phyloP scores from a whole-genome alignment of 768 basidiomycete species.

The Inosperma sp. region DNA sequence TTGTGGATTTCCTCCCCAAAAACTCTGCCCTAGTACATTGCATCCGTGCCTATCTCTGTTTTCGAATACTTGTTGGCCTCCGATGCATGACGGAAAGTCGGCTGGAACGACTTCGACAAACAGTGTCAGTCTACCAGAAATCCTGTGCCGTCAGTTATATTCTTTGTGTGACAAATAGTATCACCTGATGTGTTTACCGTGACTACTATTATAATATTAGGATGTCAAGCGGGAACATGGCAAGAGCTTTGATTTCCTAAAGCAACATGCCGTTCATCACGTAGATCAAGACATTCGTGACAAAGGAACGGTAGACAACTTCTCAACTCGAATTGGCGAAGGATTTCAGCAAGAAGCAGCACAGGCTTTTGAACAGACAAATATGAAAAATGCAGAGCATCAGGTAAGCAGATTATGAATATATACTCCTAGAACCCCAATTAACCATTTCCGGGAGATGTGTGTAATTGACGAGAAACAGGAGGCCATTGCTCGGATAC shows the following conservation, averaged over 20 bases:
- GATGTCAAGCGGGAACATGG: conserved; percentile 17
- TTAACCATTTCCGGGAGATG: conserved; percentile 17
- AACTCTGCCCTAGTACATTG: conserved; percentile 25
- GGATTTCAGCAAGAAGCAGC: conserved; percentile 30
- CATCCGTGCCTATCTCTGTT: conserved; percentile 20
- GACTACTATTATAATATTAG: too few relatives aligned
- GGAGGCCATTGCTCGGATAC: conserved; percentile 5
- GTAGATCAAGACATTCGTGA: conserved; percentile 18
- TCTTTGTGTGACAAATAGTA: not conserved
- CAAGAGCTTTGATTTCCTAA: conserved; percentile 29
- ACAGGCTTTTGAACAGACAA: conserved; percentile 27
- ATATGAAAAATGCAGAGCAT: conserved; percentile 24
- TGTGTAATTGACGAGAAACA: conserved; percentile 6
- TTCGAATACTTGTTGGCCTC: conserved; percentile 25
- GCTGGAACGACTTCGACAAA: conserved; percentile 14
- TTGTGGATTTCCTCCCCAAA: conserved; percentile 25
- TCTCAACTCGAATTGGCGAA: conserved; percentile 26
- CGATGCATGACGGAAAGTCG: conserved; percentile 24
- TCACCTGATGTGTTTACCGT: conserved; percentile 8
- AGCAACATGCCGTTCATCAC: conserved; percentile 16
- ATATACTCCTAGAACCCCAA: conserved; percentile 3
- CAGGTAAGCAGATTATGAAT: conserved; percentile 20
- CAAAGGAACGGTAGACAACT: conserved; percentile 28
- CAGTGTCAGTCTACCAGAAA: conserved; percentile 17
- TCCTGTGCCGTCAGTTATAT: not conserved